Base-by-base conservation (phyloP, 495 filamentous ascomycete species). In the Usnea hakonensis region DNA sequence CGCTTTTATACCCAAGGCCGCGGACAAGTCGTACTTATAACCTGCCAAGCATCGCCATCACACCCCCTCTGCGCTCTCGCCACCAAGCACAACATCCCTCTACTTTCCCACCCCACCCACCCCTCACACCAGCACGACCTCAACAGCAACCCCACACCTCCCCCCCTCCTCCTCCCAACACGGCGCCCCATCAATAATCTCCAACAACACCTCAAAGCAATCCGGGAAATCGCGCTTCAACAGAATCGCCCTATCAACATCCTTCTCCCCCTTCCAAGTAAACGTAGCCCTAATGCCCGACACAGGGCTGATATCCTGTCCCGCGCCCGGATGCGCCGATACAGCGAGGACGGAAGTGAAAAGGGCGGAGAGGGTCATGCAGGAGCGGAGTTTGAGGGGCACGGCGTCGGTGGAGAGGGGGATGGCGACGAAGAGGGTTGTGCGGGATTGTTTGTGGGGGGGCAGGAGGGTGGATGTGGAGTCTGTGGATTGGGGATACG, bases 341-440 rank as follows among this genome's bases (percentile, higher is more conserved):
- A 41, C 23, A 0, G 55, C 55, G 38, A 57, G 35, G 33, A 41
- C 55, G 55, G 55, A 16, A 19, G 32, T 8, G 55, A 57, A 38
- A 30, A 53, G 26, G 28, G 43, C 6, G 0, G 28, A 4, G 0
- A 53, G 21, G 4, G 58, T 60, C 43, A 37, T 32, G 28, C 58
- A 60, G 43, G 58, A 60, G 23, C 43, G 43, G 17, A 60, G 43
- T 19, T 35, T 48, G 19, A 60, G 17, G 8, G 58, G 43, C 11
- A 60, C 43, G 21, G 17, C 21, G 33, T 50, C 55, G 35, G 55
- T 37, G 17, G 35, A 38, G 32, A 41, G 55, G 16, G 55, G 55
- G 33, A 57, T 37, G 55, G 38, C 35, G 55, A 57, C 23, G 55
- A 23, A 57, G 33, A 57, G 33, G 17, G 55, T 57, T 8, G 55